These are phyloP conservation scores for Lactarius vividus DNA, from an alignment of 768 basidiomycete species.

Conservation along the genomic window DNA sequence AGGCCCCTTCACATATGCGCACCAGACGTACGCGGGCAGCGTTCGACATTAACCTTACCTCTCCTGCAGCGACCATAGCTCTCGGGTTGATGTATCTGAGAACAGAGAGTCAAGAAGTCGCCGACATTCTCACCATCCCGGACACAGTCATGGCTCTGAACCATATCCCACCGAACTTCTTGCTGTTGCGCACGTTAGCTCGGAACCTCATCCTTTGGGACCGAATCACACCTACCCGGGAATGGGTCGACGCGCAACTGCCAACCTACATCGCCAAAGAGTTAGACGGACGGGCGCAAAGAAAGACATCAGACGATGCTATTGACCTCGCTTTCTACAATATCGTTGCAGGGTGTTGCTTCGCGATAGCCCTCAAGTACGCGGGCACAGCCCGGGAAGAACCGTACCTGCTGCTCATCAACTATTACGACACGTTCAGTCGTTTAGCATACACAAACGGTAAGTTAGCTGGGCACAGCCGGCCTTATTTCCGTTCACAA, in stretches of 20 bases:
- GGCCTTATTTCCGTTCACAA: constrained; percentile 17
- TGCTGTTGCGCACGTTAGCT: constrained; percentile 78
- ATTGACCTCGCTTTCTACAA: constrained; percentile 90
- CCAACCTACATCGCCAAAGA: constrained; percentile 63
- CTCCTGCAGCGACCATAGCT: constrained; percentile 87
- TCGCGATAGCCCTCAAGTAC: constrained; percentile 87
- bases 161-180: constrained; percentile 82
- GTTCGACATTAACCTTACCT: constrained; percentile 88
- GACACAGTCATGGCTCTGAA: constrained; percentile 77
- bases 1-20: constrained; percentile 43
- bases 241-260: constrained; percentile 72
- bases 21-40: constrained; percentile 41
- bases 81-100: constrained; percentile 91
- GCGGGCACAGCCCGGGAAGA: constrained; percentile 92
- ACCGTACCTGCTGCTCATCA: constrained; percentile 79
- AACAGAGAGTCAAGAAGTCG: constrained; percentile 80
- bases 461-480: constrained; percentile 36
- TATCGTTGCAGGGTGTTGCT: constrained; percentile 87
- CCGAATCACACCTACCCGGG: constrained; percentile 60
- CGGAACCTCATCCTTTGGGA: constrained; percentile 87
- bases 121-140: constrained; percentile 81
- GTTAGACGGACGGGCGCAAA: constrained; percentile 49
- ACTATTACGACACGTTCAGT: constrained; percentile 78
- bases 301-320: constrained; percentile 59
- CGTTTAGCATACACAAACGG: constrained; percentile 66